phyloP scores from a whole-genome alignment of 140 eudicot genomes.

The Senecio squalidus region DNA sequence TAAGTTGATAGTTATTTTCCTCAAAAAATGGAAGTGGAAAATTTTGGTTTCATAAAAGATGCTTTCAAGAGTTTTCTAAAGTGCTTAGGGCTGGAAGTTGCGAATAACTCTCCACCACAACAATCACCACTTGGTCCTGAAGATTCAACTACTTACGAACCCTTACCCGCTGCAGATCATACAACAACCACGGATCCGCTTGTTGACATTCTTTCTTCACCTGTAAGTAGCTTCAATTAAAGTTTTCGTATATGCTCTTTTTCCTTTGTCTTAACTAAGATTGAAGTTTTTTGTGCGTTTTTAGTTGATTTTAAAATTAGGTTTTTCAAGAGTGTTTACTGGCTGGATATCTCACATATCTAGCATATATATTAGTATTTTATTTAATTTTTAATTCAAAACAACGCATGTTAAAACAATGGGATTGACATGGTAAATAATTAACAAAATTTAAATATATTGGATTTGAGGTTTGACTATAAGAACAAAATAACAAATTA shows the following conservation, averaged over 20 bases:
- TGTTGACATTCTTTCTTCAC: slow-evolving; percentile 5
- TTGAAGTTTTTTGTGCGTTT: too few relatives aligned
- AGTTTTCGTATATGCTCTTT: background rate
- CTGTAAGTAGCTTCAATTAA: slow-evolving; percentile 10
- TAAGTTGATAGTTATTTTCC: background rate
- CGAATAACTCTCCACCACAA: slow-evolving; percentile 6
- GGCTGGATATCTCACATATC: too few relatives aligned
- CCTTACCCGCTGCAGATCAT: background rate
- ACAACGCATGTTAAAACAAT: too few relatives aligned
- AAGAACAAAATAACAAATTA: too few relatives aligned
- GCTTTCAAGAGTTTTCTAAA: slow-evolving; percentile 3
- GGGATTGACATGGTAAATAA: too few relatives aligned
- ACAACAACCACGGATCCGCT: background rate
- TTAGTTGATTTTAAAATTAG: too few relatives aligned
- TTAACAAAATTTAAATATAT: too few relatives aligned
- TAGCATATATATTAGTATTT: too few relatives aligned
- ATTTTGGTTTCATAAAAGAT: slow-evolving; percentile 7
- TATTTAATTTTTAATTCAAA: too few relatives aligned
- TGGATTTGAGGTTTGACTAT: too few relatives aligned
- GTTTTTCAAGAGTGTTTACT: too few relatives aligned
- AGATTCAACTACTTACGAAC: background rate
- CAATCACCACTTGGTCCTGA: background rate
- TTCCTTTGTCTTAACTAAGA: background rate
- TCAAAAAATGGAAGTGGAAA: slow-evolving; percentile 8
- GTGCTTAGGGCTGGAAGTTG: slow-evolving; percentile 24